phyloP scores from a whole-genome alignment of 225 moss, liverwort and hornwort genomes.

The Anthoceros angustus region DNA sequence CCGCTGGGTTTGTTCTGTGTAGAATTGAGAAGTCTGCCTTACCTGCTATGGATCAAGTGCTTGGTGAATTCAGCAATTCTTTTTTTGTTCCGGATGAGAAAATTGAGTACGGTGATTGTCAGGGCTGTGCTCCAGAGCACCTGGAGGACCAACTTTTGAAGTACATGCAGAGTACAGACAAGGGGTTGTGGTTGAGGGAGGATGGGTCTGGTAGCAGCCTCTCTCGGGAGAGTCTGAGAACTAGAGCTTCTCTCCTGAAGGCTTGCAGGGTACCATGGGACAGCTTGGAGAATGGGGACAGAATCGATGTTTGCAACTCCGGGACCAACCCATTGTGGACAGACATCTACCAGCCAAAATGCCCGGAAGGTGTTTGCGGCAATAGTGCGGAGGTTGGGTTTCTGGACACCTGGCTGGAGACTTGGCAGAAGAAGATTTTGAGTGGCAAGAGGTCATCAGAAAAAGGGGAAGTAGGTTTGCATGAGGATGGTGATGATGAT shows the following conservation, averaged over 20 bases:
- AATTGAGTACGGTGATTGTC: no score
- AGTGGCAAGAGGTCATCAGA: constrained; percentile 22
- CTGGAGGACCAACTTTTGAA: not conserved
- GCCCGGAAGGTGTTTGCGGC: constrained; percentile 74
- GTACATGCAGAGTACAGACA: not conserved
- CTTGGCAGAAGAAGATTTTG: constrained; percentile 55
- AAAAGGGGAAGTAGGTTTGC: constrained; percentile 9
- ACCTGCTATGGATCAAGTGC: not conserved
- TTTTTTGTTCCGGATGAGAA: no score
- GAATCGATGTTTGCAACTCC: not conserved
- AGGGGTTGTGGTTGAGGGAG: not conserved
- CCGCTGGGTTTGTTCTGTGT: not conserved
- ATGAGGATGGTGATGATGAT: constrained; percentile 20
- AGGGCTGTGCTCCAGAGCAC: not conserved
- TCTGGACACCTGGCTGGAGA: constrained; percentile 53
- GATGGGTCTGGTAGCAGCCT: not conserved
- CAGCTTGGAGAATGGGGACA: not conserved
- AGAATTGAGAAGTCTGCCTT: not conserved
- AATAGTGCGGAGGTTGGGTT: constrained; percentile 39
- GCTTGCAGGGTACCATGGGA: not conserved
- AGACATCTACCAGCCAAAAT: constrained; percentile 64
- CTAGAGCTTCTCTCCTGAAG: not conserved
- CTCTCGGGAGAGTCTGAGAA: not conserved
- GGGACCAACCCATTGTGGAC: constrained; percentile 49
- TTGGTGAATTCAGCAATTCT: not conserved